phyloP scores from a whole-genome alignment of 2,329 filamentous ascomycete genomes.

The Lizonia empirigonia region DNA sequence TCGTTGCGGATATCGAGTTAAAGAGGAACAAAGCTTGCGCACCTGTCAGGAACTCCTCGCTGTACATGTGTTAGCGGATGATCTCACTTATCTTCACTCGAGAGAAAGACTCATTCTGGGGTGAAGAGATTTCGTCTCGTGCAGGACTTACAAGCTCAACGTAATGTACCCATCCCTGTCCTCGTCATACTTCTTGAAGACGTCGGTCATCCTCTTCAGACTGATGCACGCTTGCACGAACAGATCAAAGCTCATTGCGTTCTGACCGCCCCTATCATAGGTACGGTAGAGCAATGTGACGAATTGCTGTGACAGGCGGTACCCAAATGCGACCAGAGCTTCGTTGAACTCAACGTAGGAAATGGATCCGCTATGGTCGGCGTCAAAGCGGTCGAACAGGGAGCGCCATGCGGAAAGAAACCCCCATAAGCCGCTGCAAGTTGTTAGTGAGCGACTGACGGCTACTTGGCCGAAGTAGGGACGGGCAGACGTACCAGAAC shows the following conservation, averaged over 20 bases:
- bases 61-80: conserved; percentile 23
- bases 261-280: conserved; percentile 66
- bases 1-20: conserved; percentile 57
- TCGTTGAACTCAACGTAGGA: conserved; percentile 85
- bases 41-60: conserved; percentile 62
- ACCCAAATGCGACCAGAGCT: conserved; percentile 83
- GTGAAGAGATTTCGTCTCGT: no score
- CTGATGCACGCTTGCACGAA: conserved; percentile 98
- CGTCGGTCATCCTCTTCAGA: conserved; percentile 97
- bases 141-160: conserved; percentile 61
- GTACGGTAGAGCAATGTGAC: conserved; percentile 84
- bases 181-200: conserved; percentile 98
- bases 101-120: no score
- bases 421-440: conserved; percentile 78
- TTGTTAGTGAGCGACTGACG: conserved; percentile 7
- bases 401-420: conserved; percentile 93
- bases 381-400: conserved; percentile 94
- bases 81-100: neutral
- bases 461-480: neutral
- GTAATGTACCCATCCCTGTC: conserved; percentile 87
- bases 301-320: conserved; percentile 83
- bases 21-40: conserved; percentile 61
- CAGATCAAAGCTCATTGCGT: conserved; percentile 75
- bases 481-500: conserved; percentile 66
- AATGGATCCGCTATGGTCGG: conserved; percentile 85